Conservation (phyloP, 2,329 filamentous ascomycete species). For the Paecilomyces formosus region DNA sequence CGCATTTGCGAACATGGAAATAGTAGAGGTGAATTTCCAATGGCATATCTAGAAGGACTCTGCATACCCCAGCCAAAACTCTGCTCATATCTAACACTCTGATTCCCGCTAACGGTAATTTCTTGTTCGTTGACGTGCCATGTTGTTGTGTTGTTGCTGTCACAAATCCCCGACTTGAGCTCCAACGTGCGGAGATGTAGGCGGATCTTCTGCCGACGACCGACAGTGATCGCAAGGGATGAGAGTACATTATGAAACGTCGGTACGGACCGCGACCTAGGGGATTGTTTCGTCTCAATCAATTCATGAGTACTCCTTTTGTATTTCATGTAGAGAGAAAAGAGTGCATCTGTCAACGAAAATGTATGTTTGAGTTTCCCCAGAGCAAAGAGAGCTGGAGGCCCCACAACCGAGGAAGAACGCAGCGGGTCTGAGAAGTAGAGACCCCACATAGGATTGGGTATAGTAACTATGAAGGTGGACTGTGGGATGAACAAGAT, state of each 20-base stretch:
- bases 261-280: neutral
- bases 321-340: neutral
- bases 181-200: neutral
- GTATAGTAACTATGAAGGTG: no score
- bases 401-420: neutral
- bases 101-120: slow-evolving; percentile 12
- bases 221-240: neutral
- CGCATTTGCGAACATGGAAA: neutral
- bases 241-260: neutral
- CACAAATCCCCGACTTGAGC: neutral
- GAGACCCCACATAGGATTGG: neutral
- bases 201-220: neutral
- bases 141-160: neutral
- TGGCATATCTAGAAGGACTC: neutral
- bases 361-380: neutral
- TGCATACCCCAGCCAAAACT: slow-evolving; percentile 17
- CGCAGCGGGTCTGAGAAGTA: neutral
- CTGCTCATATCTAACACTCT: slow-evolving; percentile 22
- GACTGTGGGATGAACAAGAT: neutral
- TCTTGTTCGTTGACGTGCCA: neutral
- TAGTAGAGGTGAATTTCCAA: neutral
- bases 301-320: neutral
- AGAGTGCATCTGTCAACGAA: neutral
- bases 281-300: neutral
- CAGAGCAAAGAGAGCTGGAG: neutral